Evolutionary conservation across 805 yeast genomes (phyloP).

Genomic region (Cyberlindnera bimundalis): DNA sequence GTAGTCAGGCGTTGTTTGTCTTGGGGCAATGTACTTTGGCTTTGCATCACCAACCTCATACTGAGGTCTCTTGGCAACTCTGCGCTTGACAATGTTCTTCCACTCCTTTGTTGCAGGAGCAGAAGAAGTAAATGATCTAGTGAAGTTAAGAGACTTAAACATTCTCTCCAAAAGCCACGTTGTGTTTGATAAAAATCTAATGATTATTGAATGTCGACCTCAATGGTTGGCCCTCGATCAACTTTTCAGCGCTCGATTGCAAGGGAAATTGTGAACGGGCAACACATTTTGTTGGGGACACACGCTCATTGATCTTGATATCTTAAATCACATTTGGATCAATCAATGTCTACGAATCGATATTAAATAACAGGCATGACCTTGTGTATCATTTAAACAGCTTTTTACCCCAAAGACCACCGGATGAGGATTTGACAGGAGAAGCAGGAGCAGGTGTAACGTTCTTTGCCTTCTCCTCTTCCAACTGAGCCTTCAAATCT

Average conservation of each 20-base stretch:
- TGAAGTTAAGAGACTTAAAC: constrained; percentile 18
- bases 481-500: constrained; percentile 29
- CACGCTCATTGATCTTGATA: constrained; percentile 5
- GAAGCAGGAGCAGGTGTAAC: not conserved
- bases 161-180: constrained; percentile 2
- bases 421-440: not conserved
- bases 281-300: constrained; percentile 10
- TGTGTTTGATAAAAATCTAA: too few relatives aligned
- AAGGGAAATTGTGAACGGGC: not conserved
- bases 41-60: constrained; percentile 51
- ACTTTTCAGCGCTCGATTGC: constrained; percentile 4
- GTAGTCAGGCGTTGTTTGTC: constrained; percentile 53
- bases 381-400: constrained; percentile 23
- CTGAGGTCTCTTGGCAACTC: constrained; percentile 40
- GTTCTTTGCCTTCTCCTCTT: constrained; percentile 3
- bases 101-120: constrained; percentile 30
- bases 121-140: constrained; percentile 22
- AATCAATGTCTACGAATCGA: too few relatives aligned
- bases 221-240: not conserved
- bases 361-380: too few relatives aligned
- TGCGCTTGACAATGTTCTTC: constrained; percentile 47
- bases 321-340: too few relatives aligned
- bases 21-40: constrained; percentile 45
- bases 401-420: constrained; percentile 24
- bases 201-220: not conserved